These are phyloP conservation scores for Prunus padus DNA, from an alignment of 306 rosid genomes.

Conservation along the genomic window DNA sequence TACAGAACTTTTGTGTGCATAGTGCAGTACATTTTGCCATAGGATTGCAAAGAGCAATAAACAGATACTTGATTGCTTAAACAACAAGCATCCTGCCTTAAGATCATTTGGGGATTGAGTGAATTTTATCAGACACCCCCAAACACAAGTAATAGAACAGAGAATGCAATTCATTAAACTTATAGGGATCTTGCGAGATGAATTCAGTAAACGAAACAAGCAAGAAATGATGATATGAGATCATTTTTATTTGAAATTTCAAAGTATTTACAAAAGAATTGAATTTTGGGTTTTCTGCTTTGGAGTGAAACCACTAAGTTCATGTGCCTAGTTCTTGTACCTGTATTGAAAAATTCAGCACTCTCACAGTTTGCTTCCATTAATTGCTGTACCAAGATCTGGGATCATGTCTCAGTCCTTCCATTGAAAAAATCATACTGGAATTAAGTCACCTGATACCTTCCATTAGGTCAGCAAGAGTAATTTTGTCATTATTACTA, in stretches of 20 bases:
- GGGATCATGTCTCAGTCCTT: not conserved
- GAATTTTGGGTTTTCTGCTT: not conserved
- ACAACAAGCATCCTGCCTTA: not conserved
- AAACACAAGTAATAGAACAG: not conserved
- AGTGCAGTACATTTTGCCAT: not conserved
- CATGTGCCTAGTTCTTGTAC: not conserved
- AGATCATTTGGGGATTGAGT: not conserved
- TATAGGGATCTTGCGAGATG: not conserved
- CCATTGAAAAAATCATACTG: not conserved
- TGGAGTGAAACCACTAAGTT: not conserved
- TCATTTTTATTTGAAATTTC: not conserved
- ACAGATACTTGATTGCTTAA: not conserved
- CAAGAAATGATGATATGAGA: not conserved
- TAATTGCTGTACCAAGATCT: not conserved
- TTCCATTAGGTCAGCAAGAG: constrained; percentile 58
- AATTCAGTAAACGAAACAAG: not conserved
- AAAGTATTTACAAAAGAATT: constrained; percentile 13
- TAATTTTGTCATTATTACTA: constrained; percentile 52
- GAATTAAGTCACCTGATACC: constrained; percentile 16
- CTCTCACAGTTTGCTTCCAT: not conserved
- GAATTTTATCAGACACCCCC: not conserved
- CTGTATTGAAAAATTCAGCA: not conserved
- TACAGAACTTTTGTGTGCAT: not conserved
- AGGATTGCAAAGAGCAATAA: not conserved
- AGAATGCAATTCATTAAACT: not conserved